Evolutionary conservation across 2,329 filamentous ascomycete species (phyloP).

Genomic region (Trichoderma citrinoviride): DNA sequence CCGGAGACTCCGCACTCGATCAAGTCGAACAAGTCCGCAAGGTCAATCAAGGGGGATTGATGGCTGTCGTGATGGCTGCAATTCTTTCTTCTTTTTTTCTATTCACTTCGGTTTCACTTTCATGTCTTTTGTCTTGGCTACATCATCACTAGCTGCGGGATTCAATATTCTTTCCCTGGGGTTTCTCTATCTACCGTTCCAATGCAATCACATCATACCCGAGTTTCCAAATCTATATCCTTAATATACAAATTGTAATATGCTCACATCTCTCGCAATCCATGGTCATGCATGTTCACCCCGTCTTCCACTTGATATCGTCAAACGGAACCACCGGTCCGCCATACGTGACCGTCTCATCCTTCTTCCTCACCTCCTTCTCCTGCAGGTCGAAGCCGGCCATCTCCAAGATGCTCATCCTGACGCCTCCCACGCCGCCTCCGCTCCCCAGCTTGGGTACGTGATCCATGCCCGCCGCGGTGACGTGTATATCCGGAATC

Average conservation of each 20-base stretch:
- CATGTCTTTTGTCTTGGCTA: not conserved
- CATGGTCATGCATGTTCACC: slow-evolving; percentile 9
- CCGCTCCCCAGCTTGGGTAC: slow-evolving; percentile 34
- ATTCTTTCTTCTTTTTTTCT: not conserved
- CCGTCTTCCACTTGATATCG: slow-evolving; percentile 38
- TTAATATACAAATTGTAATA: slow-evolving; percentile 14
- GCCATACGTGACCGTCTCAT: slow-evolving; percentile 37
- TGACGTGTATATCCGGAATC: slow-evolving; percentile 35
- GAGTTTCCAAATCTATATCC: not conserved
- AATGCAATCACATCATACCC: not conserved
- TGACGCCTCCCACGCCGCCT: slow-evolving; percentile 41
- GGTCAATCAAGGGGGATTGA: slow-evolving; percentile 15
- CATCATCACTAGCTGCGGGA: not conserved
- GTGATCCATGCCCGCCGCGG: slow-evolving; percentile 39
- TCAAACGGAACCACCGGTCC: slow-evolving; percentile 41
- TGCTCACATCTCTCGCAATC: not conserved
- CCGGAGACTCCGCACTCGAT: slow-evolving; percentile 41
- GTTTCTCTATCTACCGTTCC: not conserved
- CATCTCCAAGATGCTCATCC: slow-evolving; percentile 42
- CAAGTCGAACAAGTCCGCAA: slow-evolving; percentile 15
- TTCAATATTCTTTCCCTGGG: not conserved
- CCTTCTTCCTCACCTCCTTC: slow-evolving; percentile 35
- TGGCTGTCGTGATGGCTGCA: not conserved
- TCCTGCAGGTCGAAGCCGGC: slow-evolving; percentile 37
- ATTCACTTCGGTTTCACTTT: not conserved